phyloP scores from a whole-genome alignment of 1,284 basidiomycete species.

The Hemileia vastatrix region DNA sequence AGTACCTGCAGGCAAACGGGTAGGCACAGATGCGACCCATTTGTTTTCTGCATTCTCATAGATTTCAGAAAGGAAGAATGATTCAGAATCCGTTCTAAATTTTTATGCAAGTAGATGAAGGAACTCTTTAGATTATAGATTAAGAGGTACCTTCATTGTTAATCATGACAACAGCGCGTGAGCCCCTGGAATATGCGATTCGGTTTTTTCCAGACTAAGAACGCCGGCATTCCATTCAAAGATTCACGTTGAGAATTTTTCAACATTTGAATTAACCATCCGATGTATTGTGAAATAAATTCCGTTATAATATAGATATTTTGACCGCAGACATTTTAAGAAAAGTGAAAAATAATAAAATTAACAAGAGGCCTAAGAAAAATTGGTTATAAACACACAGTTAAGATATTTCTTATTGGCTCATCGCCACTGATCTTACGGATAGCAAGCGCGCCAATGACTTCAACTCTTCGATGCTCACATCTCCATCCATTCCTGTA shows the following conservation, averaged over 20 bases:
- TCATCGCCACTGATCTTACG: background rate
- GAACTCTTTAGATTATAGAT: too few relatives aligned
- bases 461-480: slow-evolving; percentile 13
- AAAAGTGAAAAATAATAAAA: background rate
- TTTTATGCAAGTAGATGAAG: too few relatives aligned
- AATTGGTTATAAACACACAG: slow-evolving; percentile 2
- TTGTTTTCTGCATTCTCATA: too few relatives aligned
- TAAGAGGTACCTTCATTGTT: slow-evolving; percentile 11
- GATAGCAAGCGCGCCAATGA: slow-evolving; percentile 12
- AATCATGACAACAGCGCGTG: slow-evolving; percentile 11
- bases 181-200: slow-evolving; percentile 4
- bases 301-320: too few relatives aligned
- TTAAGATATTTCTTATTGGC: slow-evolving; percentile 12
- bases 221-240: too few relatives aligned
- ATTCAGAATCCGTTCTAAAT: too few relatives aligned
- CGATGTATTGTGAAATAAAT: too few relatives aligned
- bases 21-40: too few relatives aligned
- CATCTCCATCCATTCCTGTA: slow-evolving; percentile 20
- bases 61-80: too few relatives aligned
- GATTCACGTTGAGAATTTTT: too few relatives aligned
- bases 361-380: background rate
- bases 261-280: too few relatives aligned
- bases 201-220: slow-evolving; percentile 14
- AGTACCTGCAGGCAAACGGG: too few relatives aligned
- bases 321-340: background rate